Evolutionary conservation across 1,139 yeast species (phyloP).

Genomic region (Lodderomyces metapsilosis): DNA sequence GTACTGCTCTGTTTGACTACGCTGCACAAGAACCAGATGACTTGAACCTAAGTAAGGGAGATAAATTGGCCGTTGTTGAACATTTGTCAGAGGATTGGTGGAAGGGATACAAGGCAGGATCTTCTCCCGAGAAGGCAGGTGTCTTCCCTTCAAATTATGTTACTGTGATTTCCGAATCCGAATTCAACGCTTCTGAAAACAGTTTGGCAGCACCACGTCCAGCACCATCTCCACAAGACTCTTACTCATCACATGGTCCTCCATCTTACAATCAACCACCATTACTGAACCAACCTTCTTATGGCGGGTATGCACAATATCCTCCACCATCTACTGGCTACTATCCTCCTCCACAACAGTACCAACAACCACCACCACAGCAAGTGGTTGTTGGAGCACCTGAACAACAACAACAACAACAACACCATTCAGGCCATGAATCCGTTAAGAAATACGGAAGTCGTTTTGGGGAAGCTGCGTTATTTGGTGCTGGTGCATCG

Average conservation of each 20-base stretch:
- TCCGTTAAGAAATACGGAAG: constrained; percentile 71
- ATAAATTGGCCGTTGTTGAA: constrained; percentile 65
- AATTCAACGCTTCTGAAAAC: constrained; percentile 21
- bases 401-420: constrained; percentile 20
- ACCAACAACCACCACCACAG: constrained; percentile 22
- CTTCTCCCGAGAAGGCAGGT: constrained; percentile 57
- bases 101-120: constrained; percentile 59
- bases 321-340: constrained; percentile 49
- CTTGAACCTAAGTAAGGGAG: constrained; percentile 62
- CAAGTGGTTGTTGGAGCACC: constrained; percentile 3
- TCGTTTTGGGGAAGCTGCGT: constrained; percentile 86
- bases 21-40: constrained; percentile 69
- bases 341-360: constrained; percentile 37
- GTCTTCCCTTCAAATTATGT: constrained; percentile 92
- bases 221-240: constrained; percentile 11
- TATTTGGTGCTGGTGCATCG: constrained; percentile 97
- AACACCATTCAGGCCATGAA: constrained; percentile 25
- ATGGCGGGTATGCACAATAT: constrained; percentile 44
- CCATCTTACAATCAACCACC: constrained; percentile 16
- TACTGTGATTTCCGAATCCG: constrained; percentile 40
- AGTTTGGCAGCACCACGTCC: constrained; percentile 11
- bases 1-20: constrained; percentile 73
- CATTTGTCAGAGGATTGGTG: constrained; percentile 88
- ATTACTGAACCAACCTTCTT: constrained; percentile 31
- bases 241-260: constrained; percentile 9